Base-by-base conservation (phyloP, 2,329 filamentous ascomycete genomes). In the Colletotrichum sp. region DNA sequence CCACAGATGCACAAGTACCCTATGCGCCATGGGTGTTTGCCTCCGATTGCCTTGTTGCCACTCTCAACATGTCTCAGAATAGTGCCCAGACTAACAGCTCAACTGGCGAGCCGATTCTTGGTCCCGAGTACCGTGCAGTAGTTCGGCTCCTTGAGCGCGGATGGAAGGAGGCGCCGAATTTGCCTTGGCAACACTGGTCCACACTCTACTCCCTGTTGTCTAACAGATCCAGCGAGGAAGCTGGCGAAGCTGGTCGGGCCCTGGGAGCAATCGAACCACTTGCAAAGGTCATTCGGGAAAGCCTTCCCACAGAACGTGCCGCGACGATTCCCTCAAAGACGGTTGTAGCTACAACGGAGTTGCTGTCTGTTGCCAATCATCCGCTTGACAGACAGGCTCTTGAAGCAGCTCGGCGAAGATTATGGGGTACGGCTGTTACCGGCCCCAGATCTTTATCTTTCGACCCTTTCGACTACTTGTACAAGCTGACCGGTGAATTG, bases 181-280 rank as follows among this genome's bases (percentile, higher is more conserved):
- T 91, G 9, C 88, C 89, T 1, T 84, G 83, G 78, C 74, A 83
- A 18, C 81, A 85, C 8, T 92, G 90, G 90, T 81, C 86, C 30
- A 82, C 86, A 1, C 85, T 96, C 1, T 91, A 95, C 68, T 85
- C 89, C 10, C 83, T 87, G 1, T 84, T 95, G 10, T 85, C 90
- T 5, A 83, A 88, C 10, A 89, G 91, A 68, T 90, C 93, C 8
- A 89, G 87, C 21, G 85, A 88, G 15, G 92, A 95, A 77, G 90
- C 90, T 68, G 94, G 95, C 5, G 92, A 95, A 76, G 90, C 91
- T 18, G 93, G 92, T 8, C 88, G 93, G 55, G 90, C 92, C 7
- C 87, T 94, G 66, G 89, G 91, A 28, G 88, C 95, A 2, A 87
- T 96, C 52, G 95, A 97, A 76, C 94, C 93, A 2, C 80, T 97